Conservation (phyloP, 805 yeast species). For the Ogataea salicorniae region DNA sequence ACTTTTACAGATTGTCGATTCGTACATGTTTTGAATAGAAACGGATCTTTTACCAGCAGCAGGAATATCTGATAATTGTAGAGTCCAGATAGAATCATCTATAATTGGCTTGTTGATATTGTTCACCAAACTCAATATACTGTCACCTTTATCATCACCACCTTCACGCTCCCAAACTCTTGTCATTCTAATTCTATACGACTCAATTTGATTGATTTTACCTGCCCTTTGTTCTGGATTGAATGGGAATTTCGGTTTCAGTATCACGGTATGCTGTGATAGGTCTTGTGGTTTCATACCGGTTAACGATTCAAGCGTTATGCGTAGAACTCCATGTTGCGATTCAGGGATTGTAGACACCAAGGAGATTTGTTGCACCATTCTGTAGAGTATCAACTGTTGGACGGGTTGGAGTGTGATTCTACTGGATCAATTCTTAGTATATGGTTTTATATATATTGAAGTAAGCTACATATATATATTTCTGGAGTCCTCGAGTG, state of each 20-base stretch:
- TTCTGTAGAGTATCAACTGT: conserved; percentile 9
- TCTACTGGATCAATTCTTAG: too few relatives aligned
- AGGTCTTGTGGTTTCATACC: conserved; percentile 43
- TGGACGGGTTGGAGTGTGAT: too few relatives aligned
- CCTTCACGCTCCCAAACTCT: conserved; percentile 37
- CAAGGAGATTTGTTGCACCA: conserved; percentile 53
- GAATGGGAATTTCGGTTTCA: conserved; percentile 47
- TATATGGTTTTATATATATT: too few relatives aligned
- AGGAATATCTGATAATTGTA: conserved; percentile 68
- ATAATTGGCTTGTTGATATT: conserved; percentile 8
- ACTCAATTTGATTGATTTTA: conserved; percentile 53
- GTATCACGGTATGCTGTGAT: conserved; percentile 43
- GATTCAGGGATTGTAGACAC: conserved; percentile 40
- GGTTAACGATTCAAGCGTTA: conserved; percentile 48
- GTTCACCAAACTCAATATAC: conserved; percentile 12
- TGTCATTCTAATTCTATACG: conserved; percentile 45
- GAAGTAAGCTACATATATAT: too few relatives aligned
- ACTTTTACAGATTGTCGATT: conserved; percentile 47
- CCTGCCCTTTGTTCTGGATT: conserved; percentile 52
- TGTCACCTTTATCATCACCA: conserved; percentile 1
- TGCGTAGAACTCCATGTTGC: conserved; percentile 37
- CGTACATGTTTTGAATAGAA: conserved; percentile 63
- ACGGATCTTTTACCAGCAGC: conserved; percentile 65
- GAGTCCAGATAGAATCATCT: conserved; percentile 46
- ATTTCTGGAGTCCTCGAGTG: too few relatives aligned